A percentile compares a stretch with the other conserved stretches of the same genome.
These are phyloP conservation scores for Chaetomium cochliodes DNA, from an alignment of 495 filamentous ascomycete species.

Conservation along the genomic window DNA sequence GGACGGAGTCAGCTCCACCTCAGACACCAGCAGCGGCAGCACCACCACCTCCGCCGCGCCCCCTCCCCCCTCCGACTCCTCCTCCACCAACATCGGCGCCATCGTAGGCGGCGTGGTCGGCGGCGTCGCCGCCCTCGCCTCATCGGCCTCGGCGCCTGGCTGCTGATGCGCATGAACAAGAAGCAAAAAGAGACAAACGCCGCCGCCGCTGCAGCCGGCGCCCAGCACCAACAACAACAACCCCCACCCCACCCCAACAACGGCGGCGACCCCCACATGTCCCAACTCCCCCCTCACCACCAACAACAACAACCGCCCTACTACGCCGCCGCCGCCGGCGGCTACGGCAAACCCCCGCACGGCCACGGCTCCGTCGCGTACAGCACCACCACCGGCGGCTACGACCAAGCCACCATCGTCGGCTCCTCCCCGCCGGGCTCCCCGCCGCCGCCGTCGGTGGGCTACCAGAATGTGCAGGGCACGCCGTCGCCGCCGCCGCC, in stretches of 20 bases:
- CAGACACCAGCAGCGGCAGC: neutral
- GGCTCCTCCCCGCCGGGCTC: conserved; percentile 20
- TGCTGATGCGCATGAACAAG: conserved; percentile 7
- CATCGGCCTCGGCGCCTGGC: conserved; percentile 14
- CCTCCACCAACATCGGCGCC: conserved; percentile 21
- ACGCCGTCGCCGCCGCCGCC: conserved; percentile 22
- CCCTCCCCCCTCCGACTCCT: conserved; percentile 7
- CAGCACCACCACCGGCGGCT: neutral
- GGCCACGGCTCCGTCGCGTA: neutral
- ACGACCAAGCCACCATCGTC: conserved; percentile 9
- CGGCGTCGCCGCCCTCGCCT: conserved; percentile 15
- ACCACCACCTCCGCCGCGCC: conserved; percentile 1
- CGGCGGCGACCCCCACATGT: conserved; percentile 16
- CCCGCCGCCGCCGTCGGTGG: conserved; percentile 6
- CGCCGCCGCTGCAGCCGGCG: neutral
- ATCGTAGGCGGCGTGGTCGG: conserved; percentile 25
- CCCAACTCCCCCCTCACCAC: conserved; percentile 17
- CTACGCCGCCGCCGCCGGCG: neutral
- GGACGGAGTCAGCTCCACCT: neutral
- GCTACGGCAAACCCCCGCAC: neutral
- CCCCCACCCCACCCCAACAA: conserved; percentile 1
- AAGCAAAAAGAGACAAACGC: conserved; percentile 14
- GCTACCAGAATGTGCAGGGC: neutral
- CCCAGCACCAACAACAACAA: neutral
- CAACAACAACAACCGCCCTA: neutral